phyloP scores from a whole-genome alignment of 73 alveolate genomes.

The Breviolum minutum region DNA sequence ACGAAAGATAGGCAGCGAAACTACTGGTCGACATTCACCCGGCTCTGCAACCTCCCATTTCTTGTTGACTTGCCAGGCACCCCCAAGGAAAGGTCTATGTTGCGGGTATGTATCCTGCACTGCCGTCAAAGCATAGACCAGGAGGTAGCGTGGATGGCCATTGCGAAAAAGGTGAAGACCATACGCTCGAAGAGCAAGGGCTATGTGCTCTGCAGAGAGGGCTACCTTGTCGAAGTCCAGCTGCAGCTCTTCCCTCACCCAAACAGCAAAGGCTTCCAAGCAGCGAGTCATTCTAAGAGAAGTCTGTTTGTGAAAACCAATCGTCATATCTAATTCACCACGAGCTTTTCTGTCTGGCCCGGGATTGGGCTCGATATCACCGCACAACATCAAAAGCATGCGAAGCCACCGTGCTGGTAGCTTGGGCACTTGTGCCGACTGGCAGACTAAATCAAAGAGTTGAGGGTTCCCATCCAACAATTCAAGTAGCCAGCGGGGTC shows the following conservation, averaged over 20 bases:
- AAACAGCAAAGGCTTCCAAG: background rate
- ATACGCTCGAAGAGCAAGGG: background rate
- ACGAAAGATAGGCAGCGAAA: background rate
- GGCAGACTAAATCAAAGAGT: background rate
- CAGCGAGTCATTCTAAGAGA: background rate
- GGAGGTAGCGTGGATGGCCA: slow-evolving; percentile 13
- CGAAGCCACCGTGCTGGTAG: background rate
- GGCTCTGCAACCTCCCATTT: background rate
- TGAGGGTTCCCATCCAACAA: background rate
- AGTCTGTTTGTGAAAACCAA: background rate
- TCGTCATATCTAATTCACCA: background rate
- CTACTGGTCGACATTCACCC: background rate
- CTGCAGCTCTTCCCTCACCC: background rate
- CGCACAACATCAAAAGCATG: background rate
- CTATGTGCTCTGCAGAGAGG: background rate
- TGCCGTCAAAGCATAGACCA: background rate
- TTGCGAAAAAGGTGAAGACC: background rate
- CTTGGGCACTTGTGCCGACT: background rate
- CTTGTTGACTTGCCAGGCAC: background rate
- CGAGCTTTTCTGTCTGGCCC: background rate
- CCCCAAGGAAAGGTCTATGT: background rate
- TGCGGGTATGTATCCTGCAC: background rate
- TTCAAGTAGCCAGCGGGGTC: background rate
- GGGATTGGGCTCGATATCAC: background rate
- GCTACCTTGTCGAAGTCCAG: background rate